Evolutionary conservation across 2,329 filamentous ascomycete species (phyloP).

Genomic region (Periglandula ipomoeae): DNA sequence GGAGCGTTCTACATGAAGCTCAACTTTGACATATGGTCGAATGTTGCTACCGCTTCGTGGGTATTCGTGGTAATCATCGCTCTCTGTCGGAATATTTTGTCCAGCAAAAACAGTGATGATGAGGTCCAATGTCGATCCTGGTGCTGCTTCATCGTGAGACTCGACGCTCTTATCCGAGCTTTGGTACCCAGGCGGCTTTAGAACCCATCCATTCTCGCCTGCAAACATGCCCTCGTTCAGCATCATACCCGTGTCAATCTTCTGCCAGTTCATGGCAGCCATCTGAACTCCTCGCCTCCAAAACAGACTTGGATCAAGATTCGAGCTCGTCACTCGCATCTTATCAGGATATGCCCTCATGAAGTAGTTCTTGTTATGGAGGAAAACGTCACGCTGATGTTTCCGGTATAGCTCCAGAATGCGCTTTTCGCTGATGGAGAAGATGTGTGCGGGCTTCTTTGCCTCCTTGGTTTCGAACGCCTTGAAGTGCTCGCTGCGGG

Average conservation of each 20-base stretch:
- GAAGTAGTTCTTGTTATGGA: slow-evolving; percentile 78
- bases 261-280: slow-evolving; percentile 97
- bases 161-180: slow-evolving; percentile 30
- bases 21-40: slow-evolving; percentile 66
- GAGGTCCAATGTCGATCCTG: slow-evolving; percentile 52
- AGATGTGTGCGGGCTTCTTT: slow-evolving; percentile 59
- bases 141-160: slow-evolving; percentile 35
- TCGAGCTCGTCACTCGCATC: slow-evolving; percentile 75
- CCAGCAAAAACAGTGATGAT: slow-evolving; percentile 66
- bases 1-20: slow-evolving; percentile 67
- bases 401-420: slow-evolving; percentile 53
- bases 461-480: slow-evolving; percentile 57
- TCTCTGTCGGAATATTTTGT: slow-evolving; percentile 49
- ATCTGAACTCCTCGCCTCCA: slow-evolving; percentile 96
- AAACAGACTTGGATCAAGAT: slow-evolving; percentile 83
- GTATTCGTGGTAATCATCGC: slow-evolving; percentile 20
- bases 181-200: slow-evolving; percentile 72
- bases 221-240: slow-evolving; percentile 98
- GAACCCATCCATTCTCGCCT: slow-evolving; percentile 70
- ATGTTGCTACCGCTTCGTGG: slow-evolving; percentile 31
- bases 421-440: slow-evolving; percentile 77
- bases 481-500: slow-evolving; percentile 73
- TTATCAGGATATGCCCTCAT: slow-evolving; percentile 88
- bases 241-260: slow-evolving; percentile 87
- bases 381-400: slow-evolving; percentile 65